phyloP scores from a whole-genome alignment of 768 basidiomycete genomes.

The Lactarius evosmus region DNA sequence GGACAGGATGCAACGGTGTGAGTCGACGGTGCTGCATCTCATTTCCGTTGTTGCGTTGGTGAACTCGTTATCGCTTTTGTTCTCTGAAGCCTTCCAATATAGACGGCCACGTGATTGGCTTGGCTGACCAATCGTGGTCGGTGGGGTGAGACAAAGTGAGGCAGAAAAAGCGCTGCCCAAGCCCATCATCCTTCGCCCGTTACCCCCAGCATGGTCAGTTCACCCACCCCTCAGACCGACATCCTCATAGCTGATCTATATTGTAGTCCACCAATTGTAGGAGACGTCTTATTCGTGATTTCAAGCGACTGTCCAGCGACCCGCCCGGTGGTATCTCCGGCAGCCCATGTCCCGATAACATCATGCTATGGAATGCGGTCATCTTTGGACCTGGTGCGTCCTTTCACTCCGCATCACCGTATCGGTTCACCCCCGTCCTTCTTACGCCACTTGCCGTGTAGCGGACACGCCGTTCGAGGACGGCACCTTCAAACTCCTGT shows the following conservation, averaged over 20 bases:
- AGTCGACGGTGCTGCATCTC: slow-evolving; percentile 6
- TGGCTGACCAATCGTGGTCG: slow-evolving; percentile 20
- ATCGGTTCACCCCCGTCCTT: not conserved
- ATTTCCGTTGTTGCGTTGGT: not conserved
- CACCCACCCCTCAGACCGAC: not conserved
- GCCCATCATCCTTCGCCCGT: slow-evolving; percentile 9
- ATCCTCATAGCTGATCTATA: not conserved
- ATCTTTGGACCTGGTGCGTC: slow-evolving; percentile 94
- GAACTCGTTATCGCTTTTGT: not conserved
- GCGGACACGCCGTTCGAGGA: slow-evolving; percentile 99
- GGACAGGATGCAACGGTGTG: not conserved
- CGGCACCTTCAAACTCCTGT: slow-evolving; percentile 94
- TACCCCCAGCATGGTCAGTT: slow-evolving; percentile 27
- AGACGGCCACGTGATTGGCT: slow-evolving; percentile 1
- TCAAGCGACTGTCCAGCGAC: slow-evolving; percentile 91
- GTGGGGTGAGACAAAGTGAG: not conserved
- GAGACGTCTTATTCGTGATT: slow-evolving; percentile 95
- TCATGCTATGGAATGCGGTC: slow-evolving; percentile 99
- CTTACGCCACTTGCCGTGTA: slow-evolving; percentile 35
- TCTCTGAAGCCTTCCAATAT: no score
- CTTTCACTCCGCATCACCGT: not conserved
- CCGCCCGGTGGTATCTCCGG: slow-evolving; percentile 96
- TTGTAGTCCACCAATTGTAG: slow-evolving; percentile 87
- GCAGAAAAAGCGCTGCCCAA: slow-evolving; percentile 22
- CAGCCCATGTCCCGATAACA: slow-evolving; percentile 95